Evolutionary conservation across 2,329 filamentous ascomycete genomes (phyloP), one percentile per base, ranked within the genome.

Genomic region (Cryphonectria naterciae): DNA sequence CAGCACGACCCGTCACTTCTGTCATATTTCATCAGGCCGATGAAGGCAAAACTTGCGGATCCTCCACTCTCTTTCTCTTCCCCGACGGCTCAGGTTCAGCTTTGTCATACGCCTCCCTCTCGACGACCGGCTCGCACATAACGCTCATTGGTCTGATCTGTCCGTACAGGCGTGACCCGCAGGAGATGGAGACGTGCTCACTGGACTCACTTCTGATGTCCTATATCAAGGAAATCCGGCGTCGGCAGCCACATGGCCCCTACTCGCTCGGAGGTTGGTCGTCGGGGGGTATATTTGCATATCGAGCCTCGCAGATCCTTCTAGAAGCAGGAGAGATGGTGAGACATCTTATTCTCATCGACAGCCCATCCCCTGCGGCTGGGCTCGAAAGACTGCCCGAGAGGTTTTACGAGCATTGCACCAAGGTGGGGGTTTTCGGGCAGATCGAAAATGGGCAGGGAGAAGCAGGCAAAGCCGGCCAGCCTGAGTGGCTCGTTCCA

Each of bases 71-170:
- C 1, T 69, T 69, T 37, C 68, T 69, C 15, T 58, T 69, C 0
- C 68, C 68, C 54, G 68, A 69, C 54, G 68, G 68, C 52, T 69
- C 68, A 15, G 68, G 68, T 60, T 69, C 68, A 15, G 62, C 68
- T 49, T 49, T 60, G 41, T 69, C 68, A 3, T 69, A 69, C 68
- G 49, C 65, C 43, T 46, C 54, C 39, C 4, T 65, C 68, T 19
- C 52, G 3, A 54, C 10, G 3, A 65, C 68, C 19, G 39, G 39
- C 39, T 43, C 39, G 39, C 39, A 43, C 39, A 56, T 69, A 15
- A 54, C 68, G 2, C 37, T 69, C 1, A 46, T 65, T 52, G 62
- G 62, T 2, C 68, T 69, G 19, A 65, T 32, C 61, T 69, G 62
- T 54, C 68, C 68, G 7, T 69, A 65, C 62, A 49, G 54, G 39